These are phyloP conservation scores for Aspergillus caelatus DNA, from an alignment of 2,329 filamentous ascomycete species.

Conservation along the genomic window DNA sequence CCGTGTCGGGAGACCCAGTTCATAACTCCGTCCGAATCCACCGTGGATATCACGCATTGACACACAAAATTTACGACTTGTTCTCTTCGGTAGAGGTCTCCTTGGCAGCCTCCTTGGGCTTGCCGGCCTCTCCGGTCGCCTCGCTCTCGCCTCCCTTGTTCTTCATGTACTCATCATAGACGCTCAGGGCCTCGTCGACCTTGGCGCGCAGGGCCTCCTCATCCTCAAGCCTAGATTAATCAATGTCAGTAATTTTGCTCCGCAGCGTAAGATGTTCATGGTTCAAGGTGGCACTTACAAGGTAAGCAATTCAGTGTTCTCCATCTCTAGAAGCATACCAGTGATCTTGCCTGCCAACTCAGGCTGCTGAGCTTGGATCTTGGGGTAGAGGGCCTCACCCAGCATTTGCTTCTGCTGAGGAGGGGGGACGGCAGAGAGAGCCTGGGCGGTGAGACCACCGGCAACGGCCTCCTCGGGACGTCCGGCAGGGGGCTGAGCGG, in stretches of 20 bases:
- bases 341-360: slow-evolving; percentile 99
- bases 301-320: slow-evolving; percentile 89
- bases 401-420: slow-evolving; percentile 98
- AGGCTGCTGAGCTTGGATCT: slow-evolving; percentile 92
- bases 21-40: slow-evolving; percentile 13
- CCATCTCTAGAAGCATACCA: slow-evolving; percentile 99
- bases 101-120: slow-evolving; percentile 49
- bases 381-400: slow-evolving; percentile 96
- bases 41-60: slow-evolving; percentile 21
- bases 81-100: slow-evolving; percentile 46
- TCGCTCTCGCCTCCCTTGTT: slow-evolving; percentile 61
- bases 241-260: slow-evolving; percentile 12
- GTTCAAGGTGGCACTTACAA: slow-evolving; percentile 68
- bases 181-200: slow-evolving; percentile 94
- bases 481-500: slow-evolving; percentile 36
- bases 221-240: slow-evolving; percentile 73
- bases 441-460: slow-evolving; percentile 53
- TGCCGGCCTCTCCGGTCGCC: slow-evolving; percentile 44
- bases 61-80: slow-evolving; percentile 40
- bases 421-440: slow-evolving; percentile 58
- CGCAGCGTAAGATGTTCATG: not conserved
- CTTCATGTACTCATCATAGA: slow-evolving; percentile 99
- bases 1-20: slow-evolving; percentile 27
- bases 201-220: slow-evolving; percentile 87
- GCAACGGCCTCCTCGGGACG: slow-evolving; percentile 44